Evolutionary conservation across 441 rosid genomes (phyloP).

Genomic region (Populus hybrid): DNA sequence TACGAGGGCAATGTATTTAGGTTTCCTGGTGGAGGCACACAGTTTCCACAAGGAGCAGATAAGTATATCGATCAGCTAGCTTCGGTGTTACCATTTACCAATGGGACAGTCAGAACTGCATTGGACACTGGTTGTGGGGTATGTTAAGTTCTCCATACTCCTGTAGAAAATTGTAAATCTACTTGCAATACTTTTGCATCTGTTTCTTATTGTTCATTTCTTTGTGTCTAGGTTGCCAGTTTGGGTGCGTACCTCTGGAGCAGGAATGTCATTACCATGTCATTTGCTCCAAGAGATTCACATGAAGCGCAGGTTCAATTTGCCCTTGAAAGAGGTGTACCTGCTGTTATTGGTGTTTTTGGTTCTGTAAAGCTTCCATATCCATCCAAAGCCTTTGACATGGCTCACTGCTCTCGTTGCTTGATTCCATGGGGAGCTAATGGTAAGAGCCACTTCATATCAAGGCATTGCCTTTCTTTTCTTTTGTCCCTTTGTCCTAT

Average conservation of each 20-base stretch:
- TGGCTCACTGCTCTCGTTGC: slow-evolving; percentile 99
- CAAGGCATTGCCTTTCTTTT: not conserved
- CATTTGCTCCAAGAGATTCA: slow-evolving; percentile 96
- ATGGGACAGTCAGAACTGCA: slow-evolving; percentile 97
- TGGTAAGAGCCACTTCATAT: slow-evolving; percentile 45
- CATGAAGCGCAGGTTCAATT: slow-evolving; percentile 99
- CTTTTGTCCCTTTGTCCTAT: not conserved
- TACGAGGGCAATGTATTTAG: slow-evolving; percentile 90
- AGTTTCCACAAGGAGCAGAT: slow-evolving; percentile 98
- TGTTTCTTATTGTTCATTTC: not conserved
- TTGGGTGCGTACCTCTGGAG: slow-evolving; percentile 98
- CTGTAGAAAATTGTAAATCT: not conserved
- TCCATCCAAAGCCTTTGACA: slow-evolving; percentile 89
- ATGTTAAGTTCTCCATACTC: slow-evolving; percentile 22
- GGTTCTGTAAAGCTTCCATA: slow-evolving; percentile 87
- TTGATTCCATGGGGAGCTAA: slow-evolving; percentile 92
- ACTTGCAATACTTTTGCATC: not conserved
- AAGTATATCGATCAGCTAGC: slow-evolving; percentile 91
- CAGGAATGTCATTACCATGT: slow-evolving; percentile 90
- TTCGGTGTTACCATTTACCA: slow-evolving; percentile 74
- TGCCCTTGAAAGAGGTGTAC: slow-evolving; percentile 73
- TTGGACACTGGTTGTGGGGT: slow-evolving; percentile 99
- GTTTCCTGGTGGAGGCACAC: slow-evolving; percentile 99
- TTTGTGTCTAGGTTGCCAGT: slow-evolving; percentile 72
- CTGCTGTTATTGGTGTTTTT: slow-evolving; percentile 95